These are phyloP conservation scores for Diplocarpon rosae DNA, from an alignment of 2,329 filamentous ascomycete genomes.

Conservation along the genomic window DNA sequence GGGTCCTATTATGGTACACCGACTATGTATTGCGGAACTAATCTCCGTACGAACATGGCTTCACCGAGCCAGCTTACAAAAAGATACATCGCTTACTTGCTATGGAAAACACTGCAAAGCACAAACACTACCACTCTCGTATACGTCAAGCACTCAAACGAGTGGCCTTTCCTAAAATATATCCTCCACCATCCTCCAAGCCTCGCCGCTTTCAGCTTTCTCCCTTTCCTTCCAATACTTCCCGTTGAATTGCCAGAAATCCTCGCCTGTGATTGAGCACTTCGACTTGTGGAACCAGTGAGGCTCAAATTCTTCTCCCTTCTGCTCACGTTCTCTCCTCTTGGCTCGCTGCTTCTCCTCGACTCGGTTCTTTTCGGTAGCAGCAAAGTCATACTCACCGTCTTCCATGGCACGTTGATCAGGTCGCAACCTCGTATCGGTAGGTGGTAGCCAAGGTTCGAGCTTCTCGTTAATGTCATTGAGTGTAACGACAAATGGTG, in stretches of 20 bases:
- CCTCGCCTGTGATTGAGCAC: conserved; percentile 73
- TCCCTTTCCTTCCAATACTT: conserved; percentile 72
- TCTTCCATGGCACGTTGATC: conserved; percentile 98
- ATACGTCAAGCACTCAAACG: background rate
- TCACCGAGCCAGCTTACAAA: too few species aligned
- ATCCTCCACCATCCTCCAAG: conserved; percentile 28
- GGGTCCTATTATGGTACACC: too few species aligned
- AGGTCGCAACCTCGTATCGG: conserved; percentile 82
- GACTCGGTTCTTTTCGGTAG: conserved; percentile 84
- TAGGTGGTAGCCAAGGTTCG: conserved; percentile 68
- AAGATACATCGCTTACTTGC: too few species aligned
- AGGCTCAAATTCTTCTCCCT: conserved; percentile 71
- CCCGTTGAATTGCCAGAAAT: conserved; percentile 81
- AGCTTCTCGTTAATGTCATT: conserved; percentile 88
- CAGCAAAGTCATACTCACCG: conserved; percentile 89
- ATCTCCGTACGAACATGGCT: too few species aligned
- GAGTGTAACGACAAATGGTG: conserved; percentile 87
- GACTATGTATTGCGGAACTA: too few species aligned
- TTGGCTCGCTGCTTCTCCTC: conserved; percentile 83
- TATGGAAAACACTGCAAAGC: too few species aligned
- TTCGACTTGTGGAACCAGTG: conserved; percentile 71
- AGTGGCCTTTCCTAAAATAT: conserved; percentile 22
- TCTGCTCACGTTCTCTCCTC: conserved; percentile 59
- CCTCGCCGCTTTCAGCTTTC: conserved; percentile 19
- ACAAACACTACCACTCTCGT: background rate